Conservation (phyloP, 176 grass and related monocot species). For the Oryza rufipogon region DNA sequence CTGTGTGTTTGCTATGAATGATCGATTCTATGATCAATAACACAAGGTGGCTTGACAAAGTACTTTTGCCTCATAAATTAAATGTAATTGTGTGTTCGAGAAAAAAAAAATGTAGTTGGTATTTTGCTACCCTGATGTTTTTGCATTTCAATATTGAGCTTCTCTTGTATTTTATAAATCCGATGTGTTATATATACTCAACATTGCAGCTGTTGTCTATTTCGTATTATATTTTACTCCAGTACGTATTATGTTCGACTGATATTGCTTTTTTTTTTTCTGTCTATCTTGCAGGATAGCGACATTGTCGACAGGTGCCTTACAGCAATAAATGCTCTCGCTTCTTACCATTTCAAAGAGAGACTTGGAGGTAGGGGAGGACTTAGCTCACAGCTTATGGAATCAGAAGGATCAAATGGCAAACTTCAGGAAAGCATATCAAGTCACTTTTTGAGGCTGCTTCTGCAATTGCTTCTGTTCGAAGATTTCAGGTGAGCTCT, state of each 20-base stretch:
- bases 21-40: background rate
- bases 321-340: conserved; percentile 81
- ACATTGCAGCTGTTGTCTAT: background rate
- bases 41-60: background rate
- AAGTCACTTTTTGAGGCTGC: conserved; percentile 82
- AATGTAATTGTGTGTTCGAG: conserved; percentile 6
- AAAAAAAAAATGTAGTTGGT: conserved; percentile 3
- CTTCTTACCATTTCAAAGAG: conserved; percentile 94
- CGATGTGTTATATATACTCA: background rate
- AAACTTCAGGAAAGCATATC: conserved; percentile 75
- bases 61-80: background rate
- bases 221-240: background rate
- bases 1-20: background rate
- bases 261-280: conserved; percentile 41
- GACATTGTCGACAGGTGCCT: conserved; percentile 96
- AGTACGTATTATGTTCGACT: conserved; percentile 9
- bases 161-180: conserved; percentile 20
- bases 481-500: conserved; percentile 87
- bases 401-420: conserved; percentile 65
- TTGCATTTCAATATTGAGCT: background rate
- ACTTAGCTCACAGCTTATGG: conserved; percentile 57
- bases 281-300: conserved; percentile 61
- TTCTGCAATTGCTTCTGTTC: conserved; percentile 79
- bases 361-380: conserved; percentile 70
- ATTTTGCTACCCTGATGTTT: background rate